A percentile compares a stretch with the other conserved stretches of the same genome.
Conservation (phyloP, 1,284 basidiomycete species). For the Apiotrichum brassicae region DNA sequence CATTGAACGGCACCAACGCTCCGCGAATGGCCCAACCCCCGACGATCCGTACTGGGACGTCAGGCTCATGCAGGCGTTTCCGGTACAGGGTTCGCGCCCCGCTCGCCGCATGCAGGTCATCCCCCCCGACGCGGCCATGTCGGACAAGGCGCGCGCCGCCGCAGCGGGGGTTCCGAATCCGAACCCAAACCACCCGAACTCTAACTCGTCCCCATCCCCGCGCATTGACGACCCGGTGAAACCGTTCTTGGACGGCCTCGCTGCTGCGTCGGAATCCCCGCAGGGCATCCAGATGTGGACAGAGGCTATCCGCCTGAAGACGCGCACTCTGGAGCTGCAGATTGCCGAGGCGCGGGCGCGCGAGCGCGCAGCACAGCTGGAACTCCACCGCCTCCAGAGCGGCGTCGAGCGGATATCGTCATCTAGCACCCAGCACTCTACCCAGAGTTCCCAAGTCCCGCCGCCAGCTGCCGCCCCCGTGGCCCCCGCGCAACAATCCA, state of each 20-base stretch:
- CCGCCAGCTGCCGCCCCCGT: background rate
- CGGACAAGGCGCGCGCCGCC: background rate
- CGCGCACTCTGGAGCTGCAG: conserved; percentile 38
- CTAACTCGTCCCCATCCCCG: too few relatives aligned
- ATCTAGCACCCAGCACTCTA: background rate
- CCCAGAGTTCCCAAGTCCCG: background rate
- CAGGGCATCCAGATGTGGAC: conserved; percentile 33
- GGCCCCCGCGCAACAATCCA: background rate
- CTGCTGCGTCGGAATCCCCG: conserved; percentile 22
- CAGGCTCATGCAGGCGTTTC: conserved; percentile 8
- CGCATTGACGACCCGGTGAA: conserved; percentile 11
- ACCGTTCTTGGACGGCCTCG: conserved; percentile 18
- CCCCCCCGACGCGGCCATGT: background rate
- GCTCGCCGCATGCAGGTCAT: background rate
- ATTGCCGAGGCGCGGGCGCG: conserved; percentile 41
- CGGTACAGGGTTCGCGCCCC: conserved; percentile 8
- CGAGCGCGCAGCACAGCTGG: conserved; percentile 40
- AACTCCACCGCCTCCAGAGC: conserved; percentile 29
- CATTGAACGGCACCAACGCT: conserved; percentile 20
- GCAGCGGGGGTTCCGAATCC: background rate
- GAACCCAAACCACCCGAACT: background rate
- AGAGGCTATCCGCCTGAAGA: conserved; percentile 37
- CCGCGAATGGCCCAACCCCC: conserved; percentile 17
- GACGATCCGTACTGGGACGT: conserved; percentile 13
- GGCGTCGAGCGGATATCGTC: background rate